These are phyloP conservation scores for Aspergillus vadensis DNA, from an alignment of 2,329 filamentous ascomycete species.

Conservation along the genomic window DNA sequence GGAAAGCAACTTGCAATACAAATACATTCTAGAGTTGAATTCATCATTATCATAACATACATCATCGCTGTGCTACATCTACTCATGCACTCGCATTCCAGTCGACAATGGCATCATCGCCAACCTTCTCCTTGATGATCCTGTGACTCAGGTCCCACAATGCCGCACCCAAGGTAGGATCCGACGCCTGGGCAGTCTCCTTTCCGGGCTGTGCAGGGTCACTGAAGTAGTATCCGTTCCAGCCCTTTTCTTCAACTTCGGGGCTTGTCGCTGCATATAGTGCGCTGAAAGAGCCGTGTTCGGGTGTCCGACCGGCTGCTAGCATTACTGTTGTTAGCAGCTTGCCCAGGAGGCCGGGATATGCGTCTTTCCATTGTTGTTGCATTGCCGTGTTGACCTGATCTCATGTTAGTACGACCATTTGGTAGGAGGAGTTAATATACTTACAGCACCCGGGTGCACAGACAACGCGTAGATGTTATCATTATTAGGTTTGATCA, in stretches of 20 bases:
- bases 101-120: slow-evolving; percentile 40
- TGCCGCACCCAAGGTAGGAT: slow-evolving; percentile 39
- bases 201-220: slow-evolving; percentile 44
- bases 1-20: too few relatives aligned
- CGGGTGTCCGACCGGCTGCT: slow-evolving; percentile 37
- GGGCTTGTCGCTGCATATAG: slow-evolving; percentile 47
- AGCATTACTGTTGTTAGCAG: slow-evolving; percentile 41
- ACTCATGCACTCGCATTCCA: slow-evolving; percentile 29
- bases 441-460: slow-evolving; percentile 39
- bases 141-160: slow-evolving; percentile 46
- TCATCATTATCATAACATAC: too few relatives aligned
- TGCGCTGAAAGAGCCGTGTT: slow-evolving; percentile 50
- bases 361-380: slow-evolving; percentile 51
- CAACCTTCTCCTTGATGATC: slow-evolving; percentile 46
- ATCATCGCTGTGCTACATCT: not conserved
- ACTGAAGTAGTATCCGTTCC: slow-evolving; percentile 49
- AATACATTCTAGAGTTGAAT: too few relatives aligned
- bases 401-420: not conserved
- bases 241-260: slow-evolving; percentile 45
- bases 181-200: slow-evolving; percentile 43
- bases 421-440: too few relatives aligned
- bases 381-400: slow-evolving; percentile 51
- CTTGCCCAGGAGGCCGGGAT: slow-evolving; percentile 46
- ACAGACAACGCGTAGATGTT: slow-evolving; percentile 46
- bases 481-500: slow-evolving; percentile 48